Base-by-base conservation (phyloP, 2,329 filamentous ascomycete species). In the Colletotrichum sp. region DNA sequence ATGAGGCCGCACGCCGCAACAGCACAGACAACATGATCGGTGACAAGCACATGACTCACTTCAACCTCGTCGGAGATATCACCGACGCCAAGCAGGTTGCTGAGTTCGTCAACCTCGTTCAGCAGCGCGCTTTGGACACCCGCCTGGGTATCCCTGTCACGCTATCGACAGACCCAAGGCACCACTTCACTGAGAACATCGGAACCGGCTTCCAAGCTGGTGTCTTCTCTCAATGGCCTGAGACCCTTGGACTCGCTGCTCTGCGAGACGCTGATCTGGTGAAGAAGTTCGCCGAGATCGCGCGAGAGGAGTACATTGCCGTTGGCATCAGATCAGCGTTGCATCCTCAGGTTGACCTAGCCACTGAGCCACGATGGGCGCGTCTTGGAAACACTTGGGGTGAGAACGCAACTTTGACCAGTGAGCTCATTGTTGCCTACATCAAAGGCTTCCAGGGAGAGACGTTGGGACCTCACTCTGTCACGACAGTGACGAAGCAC, bases 361-460 rank as follows among this genome's bases (percentile, higher is more conserved):
- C 88, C 0, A 90, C 89, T 1, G 89, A 90, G 75, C 87, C 87
- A 5, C 83, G 89, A 1, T 90, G 89, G 89, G 85, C 87, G 0
- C 83, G 89, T 2, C 86, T 88, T 3, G 80, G 79, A 2, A 83
- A 83, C 7, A 89, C 87, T 1, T 88, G 88, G 80, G 88, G 88
- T 3, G 89, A 90, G 72, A 86, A 90, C 69, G 88, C 88, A 1
- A 82, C 85, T 0, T 79, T 89, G 13, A 84, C 84, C 1, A 81
- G 81, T 25, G 80, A 82, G 59, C 81, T 84, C 32, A 77, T 88
- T 5, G 82, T 85, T 4, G 85, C 85, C 1, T 89, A 89, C 69
- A 85, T 90, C 78, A 84, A 86, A 63, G 88, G 88, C 22, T 86
- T 90, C 64, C 88, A 88, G 30, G 87, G 87, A 0, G 82, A 85